Evolutionary conservation across 768 basidiomycete genomes (phyloP), one percentile per base, ranked within the genome.

Genomic region (Tubosaeta sp.): DNA sequence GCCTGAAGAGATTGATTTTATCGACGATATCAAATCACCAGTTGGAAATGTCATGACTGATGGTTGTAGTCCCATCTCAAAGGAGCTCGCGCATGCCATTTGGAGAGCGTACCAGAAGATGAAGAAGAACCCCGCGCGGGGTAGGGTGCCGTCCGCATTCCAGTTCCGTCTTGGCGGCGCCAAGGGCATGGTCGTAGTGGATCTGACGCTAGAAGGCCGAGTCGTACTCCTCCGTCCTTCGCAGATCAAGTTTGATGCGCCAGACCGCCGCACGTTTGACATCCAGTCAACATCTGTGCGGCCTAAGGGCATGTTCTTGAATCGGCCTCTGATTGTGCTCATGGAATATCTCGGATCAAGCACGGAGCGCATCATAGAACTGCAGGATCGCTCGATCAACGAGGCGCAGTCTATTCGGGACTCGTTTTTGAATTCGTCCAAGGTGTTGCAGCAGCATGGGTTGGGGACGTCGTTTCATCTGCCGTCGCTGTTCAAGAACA

Each of bases 51-150:
- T 69, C 41, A 80, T 80, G 66, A 79, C 79, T 6, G 80, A 82
- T 46, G 81, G 81, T 19, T 73, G 75, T 49, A 79, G 78, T 1
- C 63, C 73, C 14, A 74, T 79, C 35, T 78, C 77, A 8, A 49
- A 52, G 4, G 62, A 58, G 19, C 68, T 80, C 16, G 63, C 64
- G 14, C 55, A 62, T 2, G 63, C 43, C 1, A 71, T 78, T 35
- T 72, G 73, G 68, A 60, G 53, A n/a, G 63, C 56, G 6, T 59
- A 79, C 31, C 65, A 69, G 49, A 40, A 51, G 27, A 60, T 48
- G 38, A 69, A 61, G 61, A 65, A 53, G 22, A 54, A 45, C 10
- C 52, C 55, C 6, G 47, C 51, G 6, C 63, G 59, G 8, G 45
- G 52, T 4, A 41, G 44, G 10, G 42, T 59, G 2, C 76, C 77